A percentile compares a stretch with the other conserved stretches of the same genome.
Conservation (phyloP, 129 eudicot genomes). For the Arctium minus region DNA sequence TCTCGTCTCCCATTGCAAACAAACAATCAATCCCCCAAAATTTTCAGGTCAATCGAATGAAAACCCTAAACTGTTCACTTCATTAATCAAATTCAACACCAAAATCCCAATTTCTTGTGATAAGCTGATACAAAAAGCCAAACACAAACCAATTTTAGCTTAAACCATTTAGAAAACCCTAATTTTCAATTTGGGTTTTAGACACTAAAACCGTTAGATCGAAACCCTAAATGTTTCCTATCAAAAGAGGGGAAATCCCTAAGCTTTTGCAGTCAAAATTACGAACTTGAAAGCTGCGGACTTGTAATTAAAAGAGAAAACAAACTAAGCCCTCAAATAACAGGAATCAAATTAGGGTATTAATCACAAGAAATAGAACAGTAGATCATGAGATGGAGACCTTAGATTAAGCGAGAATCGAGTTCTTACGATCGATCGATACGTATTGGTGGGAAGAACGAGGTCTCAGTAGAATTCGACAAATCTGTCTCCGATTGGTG, state of each 20-base stretch:
- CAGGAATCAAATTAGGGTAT: conserved; percentile 9
- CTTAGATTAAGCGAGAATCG: conserved; percentile 10
- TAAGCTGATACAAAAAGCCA: background rate
- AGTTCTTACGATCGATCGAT: conserved; percentile 3
- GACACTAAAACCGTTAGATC: background rate
- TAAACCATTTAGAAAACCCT: background rate
- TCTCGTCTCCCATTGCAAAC: conserved; percentile 55
- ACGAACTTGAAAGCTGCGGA: background rate
- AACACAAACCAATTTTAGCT: background rate
- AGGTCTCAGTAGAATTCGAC: background rate
- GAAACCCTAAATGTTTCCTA: conserved; percentile 16
- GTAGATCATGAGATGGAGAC: conserved; percentile 20
- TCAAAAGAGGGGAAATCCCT: conserved; percentile 9
- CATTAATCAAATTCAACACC: conserved; percentile 10
- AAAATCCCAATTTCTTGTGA: background rate
- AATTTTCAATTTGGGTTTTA: background rate
- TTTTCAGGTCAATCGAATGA: conserved; percentile 1
- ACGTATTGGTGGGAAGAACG: background rate
- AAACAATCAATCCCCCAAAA: conserved; percentile 10
- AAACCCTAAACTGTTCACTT: conserved; percentile 20
- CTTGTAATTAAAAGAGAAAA: background rate
- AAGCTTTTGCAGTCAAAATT: background rate
- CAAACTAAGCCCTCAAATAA: background rate
- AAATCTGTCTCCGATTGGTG: background rate
- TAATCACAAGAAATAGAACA: conserved; percentile 5